These are phyloP conservation scores for Candida ipomoeae DNA, from an alignment of 805 yeast species.

Conservation along the genomic window DNA sequence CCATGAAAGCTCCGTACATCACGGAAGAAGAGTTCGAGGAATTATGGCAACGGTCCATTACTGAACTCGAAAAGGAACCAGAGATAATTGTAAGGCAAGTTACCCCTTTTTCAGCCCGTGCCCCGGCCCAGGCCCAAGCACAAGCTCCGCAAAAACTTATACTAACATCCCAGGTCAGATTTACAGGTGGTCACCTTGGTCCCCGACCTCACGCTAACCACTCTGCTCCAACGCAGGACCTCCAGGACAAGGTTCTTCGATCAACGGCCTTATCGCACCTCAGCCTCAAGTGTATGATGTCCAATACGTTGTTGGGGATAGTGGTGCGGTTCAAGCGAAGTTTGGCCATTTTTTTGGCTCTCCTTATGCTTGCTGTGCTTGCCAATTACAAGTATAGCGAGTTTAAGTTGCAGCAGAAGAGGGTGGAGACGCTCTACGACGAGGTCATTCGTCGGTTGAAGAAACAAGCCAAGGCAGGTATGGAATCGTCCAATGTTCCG, in stretches of 20 bases:
- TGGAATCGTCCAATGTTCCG: conserved; percentile 27
- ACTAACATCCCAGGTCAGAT: conserved; percentile 30
- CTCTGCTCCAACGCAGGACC: conserved; percentile 35
- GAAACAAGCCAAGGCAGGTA: conserved; percentile 38
- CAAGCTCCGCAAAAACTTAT: conserved; percentile 3
- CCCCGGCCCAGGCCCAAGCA: not conserved
- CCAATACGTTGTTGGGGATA: conserved; percentile 45
- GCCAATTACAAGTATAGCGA: conserved; percentile 31
- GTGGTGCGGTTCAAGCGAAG: conserved; percentile 22
- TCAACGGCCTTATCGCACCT: conserved; percentile 66
- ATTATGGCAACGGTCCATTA: conserved; percentile 64
- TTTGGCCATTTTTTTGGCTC: conserved; percentile 12
- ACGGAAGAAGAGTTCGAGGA: conserved; percentile 66
- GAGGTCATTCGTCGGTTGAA: conserved; percentile 50
- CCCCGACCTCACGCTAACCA: conserved; percentile 32
- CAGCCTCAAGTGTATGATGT: conserved; percentile 52
- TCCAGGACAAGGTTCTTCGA: conserved; percentile 57
- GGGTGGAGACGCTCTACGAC: conserved; percentile 43
- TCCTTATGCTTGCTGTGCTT: conserved; percentile 17
- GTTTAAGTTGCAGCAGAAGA: conserved; percentile 35
- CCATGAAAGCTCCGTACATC: conserved; percentile 44
- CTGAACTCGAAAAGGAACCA: conserved; percentile 60
- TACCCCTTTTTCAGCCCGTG: conserved; percentile 15
- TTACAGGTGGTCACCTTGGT: conserved; percentile 16
- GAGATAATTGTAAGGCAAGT: conserved; percentile 80